phyloP scores from a whole-genome alignment of 2,329 filamentous ascomycete genomes.

The Colletotrichum costaricense region DNA sequence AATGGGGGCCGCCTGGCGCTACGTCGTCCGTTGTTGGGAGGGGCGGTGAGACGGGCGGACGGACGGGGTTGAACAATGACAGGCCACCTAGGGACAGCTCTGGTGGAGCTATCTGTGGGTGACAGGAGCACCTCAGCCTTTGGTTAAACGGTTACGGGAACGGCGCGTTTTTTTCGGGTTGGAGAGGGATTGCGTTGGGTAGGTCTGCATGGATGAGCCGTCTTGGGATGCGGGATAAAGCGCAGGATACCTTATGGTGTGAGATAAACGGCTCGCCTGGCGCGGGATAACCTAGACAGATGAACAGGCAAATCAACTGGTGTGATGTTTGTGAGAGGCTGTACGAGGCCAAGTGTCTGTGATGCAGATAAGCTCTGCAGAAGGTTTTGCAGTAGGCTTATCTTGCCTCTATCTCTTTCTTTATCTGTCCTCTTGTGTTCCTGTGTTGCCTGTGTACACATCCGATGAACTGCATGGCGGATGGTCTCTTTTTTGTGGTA shows the following conservation, averaged over 20 bases:
- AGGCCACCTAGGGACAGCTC: not conserved
- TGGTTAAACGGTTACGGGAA: not conserved
- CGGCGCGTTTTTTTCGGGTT: not conserved
- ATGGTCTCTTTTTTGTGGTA: not conserved
- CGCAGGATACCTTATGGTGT: not conserved
- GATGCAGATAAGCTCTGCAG: slow-evolving; percentile 13
- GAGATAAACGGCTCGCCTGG: not conserved
- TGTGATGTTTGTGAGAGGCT: not conserved
- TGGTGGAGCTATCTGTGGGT: not conserved
- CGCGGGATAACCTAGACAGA: not conserved
- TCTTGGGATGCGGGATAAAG: not conserved
- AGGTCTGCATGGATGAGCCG: not conserved
- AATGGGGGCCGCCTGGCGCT: not conserved
- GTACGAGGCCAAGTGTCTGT: not conserved
- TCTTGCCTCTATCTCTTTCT: slow-evolving; percentile 18
- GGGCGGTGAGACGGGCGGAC: not conserved
- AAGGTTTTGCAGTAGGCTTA: not conserved
- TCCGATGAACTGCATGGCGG: not conserved
- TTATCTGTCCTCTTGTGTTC: not conserved
- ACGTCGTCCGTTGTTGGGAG: not conserved
- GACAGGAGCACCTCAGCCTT: not conserved
- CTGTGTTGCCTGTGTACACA: not conserved
- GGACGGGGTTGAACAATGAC: not conserved
- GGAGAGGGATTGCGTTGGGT: not conserved
- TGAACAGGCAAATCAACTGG: not conserved